These are phyloP conservation scores for Suhomyces bokatorum DNA, from an alignment of 1,139 yeast species.

Conservation along the genomic window DNA sequence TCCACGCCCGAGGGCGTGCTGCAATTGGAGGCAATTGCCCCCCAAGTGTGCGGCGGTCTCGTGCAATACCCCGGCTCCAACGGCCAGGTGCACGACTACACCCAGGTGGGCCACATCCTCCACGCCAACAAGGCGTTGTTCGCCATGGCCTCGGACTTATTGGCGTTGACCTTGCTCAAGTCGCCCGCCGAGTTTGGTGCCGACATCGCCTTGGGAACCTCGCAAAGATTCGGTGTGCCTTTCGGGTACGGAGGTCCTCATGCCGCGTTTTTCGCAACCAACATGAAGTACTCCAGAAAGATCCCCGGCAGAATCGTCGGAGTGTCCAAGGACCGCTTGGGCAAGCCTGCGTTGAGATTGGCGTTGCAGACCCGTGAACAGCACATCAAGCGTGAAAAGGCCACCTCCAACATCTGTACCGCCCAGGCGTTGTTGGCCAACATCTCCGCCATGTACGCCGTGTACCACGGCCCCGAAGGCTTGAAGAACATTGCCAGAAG, in stretches of 20 bases:
- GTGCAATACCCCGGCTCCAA: conserved; percentile 91
- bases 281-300: conserved; percentile 76
- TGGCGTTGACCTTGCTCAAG: conserved; percentile 81
- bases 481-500: conserved; percentile 75
- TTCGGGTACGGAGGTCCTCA: conserved; percentile 99
- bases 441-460: conserved; percentile 93
- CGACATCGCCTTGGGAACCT: conserved; percentile 87
- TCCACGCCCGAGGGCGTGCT: conserved; percentile 48
- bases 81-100: conserved; percentile 64
- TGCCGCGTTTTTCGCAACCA: conserved; percentile 94
- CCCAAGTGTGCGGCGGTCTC: conserved; percentile 72
- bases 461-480: conserved; percentile 96
- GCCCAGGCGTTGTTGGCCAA: conserved; percentile 96
- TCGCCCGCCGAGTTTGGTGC: conserved; percentile 89
- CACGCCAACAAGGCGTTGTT: conserved; percentile 75
- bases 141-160: conserved; percentile 84
- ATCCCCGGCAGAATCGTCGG: conserved; percentile 98
- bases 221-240: conserved; percentile 97
- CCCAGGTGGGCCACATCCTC: conserved; percentile 58
- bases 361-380: conserved; percentile 98
- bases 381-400: conserved; percentile 95
- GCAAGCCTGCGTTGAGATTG: conserved; percentile 82
- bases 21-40: conserved; percentile 34
- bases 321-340: conserved; percentile 86
- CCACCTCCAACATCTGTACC: conserved; percentile 96